Percentiles rank a stretch among this genome's conserved stretches.
These are phyloP conservation scores for Aspergillus awamori DNA, from an alignment of 2,329 filamentous ascomycete species.

Conservation along the genomic window DNA sequence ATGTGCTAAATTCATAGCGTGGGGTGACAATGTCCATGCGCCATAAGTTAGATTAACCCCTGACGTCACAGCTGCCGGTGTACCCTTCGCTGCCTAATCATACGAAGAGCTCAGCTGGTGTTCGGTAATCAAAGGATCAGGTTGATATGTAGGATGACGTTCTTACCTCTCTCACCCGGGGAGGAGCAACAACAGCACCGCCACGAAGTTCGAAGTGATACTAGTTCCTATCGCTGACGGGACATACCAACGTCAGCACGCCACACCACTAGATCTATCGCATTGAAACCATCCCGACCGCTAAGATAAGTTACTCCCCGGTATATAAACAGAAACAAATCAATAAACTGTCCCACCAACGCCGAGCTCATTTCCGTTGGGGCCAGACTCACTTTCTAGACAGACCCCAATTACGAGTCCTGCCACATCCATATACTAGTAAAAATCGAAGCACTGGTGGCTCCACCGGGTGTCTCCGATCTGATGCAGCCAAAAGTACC, in stretches of 20 bases:
- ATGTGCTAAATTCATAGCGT: background rate
- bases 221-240: background rate
- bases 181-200: background rate
- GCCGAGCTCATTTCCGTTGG: background rate
- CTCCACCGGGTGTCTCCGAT: background rate
- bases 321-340: background rate
- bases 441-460: background rate
- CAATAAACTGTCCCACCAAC: background rate
- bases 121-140: background rate
- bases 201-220: background rate
- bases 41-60: constrained; percentile 1
- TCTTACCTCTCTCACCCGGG: background rate
- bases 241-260: background rate
- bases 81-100: background rate
- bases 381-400: background rate
- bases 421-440: background rate
- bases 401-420: background rate
- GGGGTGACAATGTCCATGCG: constrained; percentile 1
- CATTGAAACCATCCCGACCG: background rate
- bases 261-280: background rate
- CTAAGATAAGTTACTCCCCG: background rate
- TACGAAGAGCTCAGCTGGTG: background rate
- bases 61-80: background rate
- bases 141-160: background rate
- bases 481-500: background rate